Percentiles rank a stretch among this genome's conserved stretches.
Evolutionary conservation across 2,329 filamentous ascomycete species (phyloP).

Genomic region (Penicillium aurantiogriseum): DNA sequence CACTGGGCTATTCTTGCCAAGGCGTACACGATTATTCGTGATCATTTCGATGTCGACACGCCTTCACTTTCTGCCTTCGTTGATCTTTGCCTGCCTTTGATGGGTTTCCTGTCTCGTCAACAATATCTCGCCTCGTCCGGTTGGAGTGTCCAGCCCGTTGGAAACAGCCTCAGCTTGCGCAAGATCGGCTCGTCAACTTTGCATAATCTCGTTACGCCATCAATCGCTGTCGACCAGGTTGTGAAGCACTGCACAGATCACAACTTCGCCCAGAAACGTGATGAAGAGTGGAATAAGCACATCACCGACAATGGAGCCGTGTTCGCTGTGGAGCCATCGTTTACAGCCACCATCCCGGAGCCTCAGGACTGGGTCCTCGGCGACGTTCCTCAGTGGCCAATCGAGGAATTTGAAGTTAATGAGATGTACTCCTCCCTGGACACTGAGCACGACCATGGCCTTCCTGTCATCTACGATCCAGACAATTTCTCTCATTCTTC

Average conservation of each 20-base stretch:
- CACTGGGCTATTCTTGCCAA: conserved; percentile 56
- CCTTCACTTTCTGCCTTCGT: neutral
- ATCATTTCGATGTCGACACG: conserved; percentile 35
- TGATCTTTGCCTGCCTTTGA: neutral
- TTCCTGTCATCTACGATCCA: neutral
- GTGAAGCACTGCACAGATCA: neutral
- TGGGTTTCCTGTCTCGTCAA: neutral
- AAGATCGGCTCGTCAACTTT: neutral
- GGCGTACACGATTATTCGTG: conserved; percentile 56
- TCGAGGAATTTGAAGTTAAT: conserved; percentile 25
- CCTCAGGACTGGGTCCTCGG: neutral
- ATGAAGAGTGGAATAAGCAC: neutral
- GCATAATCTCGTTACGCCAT: neutral
- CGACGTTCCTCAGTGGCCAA: neutral
- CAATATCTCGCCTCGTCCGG: neutral
- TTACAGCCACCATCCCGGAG: neutral
- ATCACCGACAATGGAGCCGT: neutral
- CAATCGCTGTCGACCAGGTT: neutral
- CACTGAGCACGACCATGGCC: neutral
- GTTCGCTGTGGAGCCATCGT: neutral
- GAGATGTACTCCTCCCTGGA: conserved; percentile 41
- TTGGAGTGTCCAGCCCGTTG: neutral
- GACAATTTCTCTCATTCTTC: neutral
- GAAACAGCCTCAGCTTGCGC: neutral
- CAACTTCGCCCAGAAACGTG: neutral